These are phyloP conservation scores for Caryopteris hybrid DNA, from an alignment of 305 asterid genomes.

Conservation along the genomic window DNA sequence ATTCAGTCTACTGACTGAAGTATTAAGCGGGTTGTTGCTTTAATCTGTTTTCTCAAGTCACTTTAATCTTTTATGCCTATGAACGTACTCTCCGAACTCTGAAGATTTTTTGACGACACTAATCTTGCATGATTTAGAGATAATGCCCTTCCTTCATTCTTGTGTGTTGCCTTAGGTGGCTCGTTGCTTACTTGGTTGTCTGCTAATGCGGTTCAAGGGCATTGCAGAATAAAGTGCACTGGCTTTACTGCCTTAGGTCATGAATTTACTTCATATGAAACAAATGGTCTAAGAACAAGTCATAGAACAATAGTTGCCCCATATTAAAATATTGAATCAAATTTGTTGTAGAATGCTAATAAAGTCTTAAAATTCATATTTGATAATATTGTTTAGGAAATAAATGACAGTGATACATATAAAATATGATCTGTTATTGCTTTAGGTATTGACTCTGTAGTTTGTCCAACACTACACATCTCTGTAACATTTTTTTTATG, in stretches of 20 bases:
- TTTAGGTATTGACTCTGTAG: neutral
- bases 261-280: neutral
- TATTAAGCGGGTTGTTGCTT: neutral
- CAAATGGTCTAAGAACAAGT: neutral
- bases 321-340: neutral
- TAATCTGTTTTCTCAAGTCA: neutral
- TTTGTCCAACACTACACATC: neutral
- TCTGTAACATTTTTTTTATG: neutral
- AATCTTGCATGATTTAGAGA: neutral
- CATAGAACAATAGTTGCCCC: neutral
- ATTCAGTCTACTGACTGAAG: constrained; percentile 3
- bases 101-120: neutral
- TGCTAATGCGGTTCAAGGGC: neutral
- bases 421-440: neutral
- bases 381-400: neutral
- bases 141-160: neutral
- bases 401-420: neutral
- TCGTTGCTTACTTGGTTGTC: neutral
- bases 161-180: neutral
- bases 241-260: neutral
- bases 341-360: neutral
- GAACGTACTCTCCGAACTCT: neutral
- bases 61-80: neutral
- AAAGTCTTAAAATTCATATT: neutral
- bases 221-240: neutral